phyloP scores from a whole-genome alignment of 306 rosid species.

The Pyrus betulifolia region DNA sequence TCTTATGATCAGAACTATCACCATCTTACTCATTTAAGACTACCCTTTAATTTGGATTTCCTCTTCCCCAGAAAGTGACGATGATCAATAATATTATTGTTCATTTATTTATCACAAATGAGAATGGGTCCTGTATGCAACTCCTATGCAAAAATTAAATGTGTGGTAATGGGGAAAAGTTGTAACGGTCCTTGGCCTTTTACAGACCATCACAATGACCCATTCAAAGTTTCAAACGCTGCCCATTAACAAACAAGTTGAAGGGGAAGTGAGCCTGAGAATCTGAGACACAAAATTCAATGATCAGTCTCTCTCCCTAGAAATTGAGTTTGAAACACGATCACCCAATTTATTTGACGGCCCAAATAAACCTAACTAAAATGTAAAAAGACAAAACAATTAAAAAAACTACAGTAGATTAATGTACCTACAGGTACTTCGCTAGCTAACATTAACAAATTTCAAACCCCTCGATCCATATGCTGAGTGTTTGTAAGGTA shows the following conservation, averaged over 20 bases:
- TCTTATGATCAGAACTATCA: conserved; percentile 31
- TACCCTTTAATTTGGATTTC: conserved; percentile 14
- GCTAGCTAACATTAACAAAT: background rate
- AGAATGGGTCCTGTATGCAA: conserved; percentile 28
- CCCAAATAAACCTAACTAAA: background rate
- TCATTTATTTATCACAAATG: conserved; percentile 19
- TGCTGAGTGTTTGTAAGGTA: background rate
- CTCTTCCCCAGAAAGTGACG: conserved; percentile 53
- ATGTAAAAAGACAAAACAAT: background rate
- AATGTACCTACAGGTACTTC: background rate
- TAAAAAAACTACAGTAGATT: background rate
- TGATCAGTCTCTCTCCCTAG: conserved; percentile 7
- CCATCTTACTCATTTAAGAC: conserved; percentile 43
- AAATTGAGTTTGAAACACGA: conserved; percentile 3
- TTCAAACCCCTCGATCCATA: background rate
- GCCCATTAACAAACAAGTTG: conserved; percentile 7
- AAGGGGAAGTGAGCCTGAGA: conserved; percentile 15
- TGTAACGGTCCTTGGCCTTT: conserved; percentile 26
- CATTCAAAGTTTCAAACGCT: conserved; percentile 19
- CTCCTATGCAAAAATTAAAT: conserved; percentile 31
- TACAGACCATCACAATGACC: conserved; percentile 15
- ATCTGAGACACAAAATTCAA: conserved; percentile 1
- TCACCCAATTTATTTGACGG: conserved; percentile 14
- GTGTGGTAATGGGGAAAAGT: conserved; percentile 24
- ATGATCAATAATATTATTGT: background rate